Evolutionary conservation across 176 grass and related monocot species (phyloP).

Genomic region (Hordeum marinum): DNA sequence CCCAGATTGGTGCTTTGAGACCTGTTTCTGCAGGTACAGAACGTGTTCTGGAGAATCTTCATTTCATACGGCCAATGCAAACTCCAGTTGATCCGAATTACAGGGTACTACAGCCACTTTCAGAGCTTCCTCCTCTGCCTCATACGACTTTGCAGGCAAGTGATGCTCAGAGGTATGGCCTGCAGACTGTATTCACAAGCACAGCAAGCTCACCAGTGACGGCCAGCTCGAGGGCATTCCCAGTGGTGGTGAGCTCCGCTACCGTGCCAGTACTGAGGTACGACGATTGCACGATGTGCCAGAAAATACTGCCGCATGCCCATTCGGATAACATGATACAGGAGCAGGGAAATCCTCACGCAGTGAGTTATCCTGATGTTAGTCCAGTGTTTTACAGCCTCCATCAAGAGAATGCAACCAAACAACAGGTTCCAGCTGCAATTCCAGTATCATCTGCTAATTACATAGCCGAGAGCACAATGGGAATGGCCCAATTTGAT

Average conservation of each 20-base stretch:
- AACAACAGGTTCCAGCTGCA: conserved; percentile 32
- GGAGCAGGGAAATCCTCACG: conserved; percentile 38
- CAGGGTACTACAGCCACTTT: conserved; percentile 58
- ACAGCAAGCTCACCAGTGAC: conserved; percentile 8
- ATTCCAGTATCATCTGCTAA: conserved; percentile 18
- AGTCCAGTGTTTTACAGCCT: conserved; percentile 49
- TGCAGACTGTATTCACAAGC: conserved; percentile 20
- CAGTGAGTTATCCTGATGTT: conserved; percentile 20
- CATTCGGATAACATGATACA: conserved; percentile 74
- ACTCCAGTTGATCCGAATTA: conserved; percentile 50
- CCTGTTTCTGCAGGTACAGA: conserved; percentile 32
- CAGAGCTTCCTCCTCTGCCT: conserved; percentile 67
- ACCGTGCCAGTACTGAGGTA: conserved; percentile 33
- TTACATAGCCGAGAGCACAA: conserved; percentile 25
- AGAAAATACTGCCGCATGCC: conserved; percentile 64
- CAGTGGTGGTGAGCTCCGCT: conserved; percentile 23
- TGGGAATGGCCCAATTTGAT: conserved; percentile 34
- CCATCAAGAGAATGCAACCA: conserved; percentile 42
- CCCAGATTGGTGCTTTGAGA: conserved; percentile 29
- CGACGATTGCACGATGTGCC: conserved; percentile 74
- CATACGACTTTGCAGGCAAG: conserved; percentile 45
- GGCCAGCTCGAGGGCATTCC: conserved; percentile 28
- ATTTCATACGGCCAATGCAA: conserved; percentile 37
- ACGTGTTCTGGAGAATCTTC: conserved; percentile 35
- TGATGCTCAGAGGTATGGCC: conserved; percentile 40